Percentiles rank a stretch among this genome's conserved stretches.
Evolutionary conservation across 345 rosid species (phyloP).

Genomic region (Rhodamnia rubescens): DNA sequence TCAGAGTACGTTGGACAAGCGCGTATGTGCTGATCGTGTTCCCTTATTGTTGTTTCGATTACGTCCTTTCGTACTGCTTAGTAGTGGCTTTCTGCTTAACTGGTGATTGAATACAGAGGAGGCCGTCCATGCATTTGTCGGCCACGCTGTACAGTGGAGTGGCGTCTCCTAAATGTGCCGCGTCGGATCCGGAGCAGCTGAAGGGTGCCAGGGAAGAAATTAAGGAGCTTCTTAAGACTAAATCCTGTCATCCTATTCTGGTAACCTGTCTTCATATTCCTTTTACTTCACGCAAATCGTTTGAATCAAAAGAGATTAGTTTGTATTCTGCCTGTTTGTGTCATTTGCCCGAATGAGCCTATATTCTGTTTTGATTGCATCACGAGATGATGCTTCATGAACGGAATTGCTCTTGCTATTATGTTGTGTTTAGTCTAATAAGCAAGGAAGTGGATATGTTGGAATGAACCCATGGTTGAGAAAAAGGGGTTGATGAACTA

Average conservation of each 20-base stretch:
- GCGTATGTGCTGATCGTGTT: not conserved
- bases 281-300: not conserved
- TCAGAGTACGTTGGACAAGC: not conserved
- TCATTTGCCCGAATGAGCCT: not conserved
- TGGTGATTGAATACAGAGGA: constrained; percentile 17
- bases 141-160: constrained; percentile 19
- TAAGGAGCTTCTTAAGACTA: constrained; percentile 63
- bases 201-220: constrained; percentile 85
- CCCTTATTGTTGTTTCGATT: not conserved
- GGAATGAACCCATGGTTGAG: not conserved
- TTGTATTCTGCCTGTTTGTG: not conserved
- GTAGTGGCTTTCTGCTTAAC: not conserved
- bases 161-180: constrained; percentile 40
- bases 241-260: constrained; percentile 77
- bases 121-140: constrained; percentile 13
- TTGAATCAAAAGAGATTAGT: not conserved
- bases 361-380: not conserved
- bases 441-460: not conserved
- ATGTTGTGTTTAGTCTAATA: not conserved
- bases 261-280: constrained; percentile 11
- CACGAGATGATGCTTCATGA: not conserved
- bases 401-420: not conserved
- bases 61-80: not conserved
- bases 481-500: not conserved
- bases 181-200: constrained; percentile 73